Evolutionary conservation across 345 rosid genomes (phyloP), one percentile per base, ranked within the genome.

Genomic region (Conringia planisiliqua): DNA sequence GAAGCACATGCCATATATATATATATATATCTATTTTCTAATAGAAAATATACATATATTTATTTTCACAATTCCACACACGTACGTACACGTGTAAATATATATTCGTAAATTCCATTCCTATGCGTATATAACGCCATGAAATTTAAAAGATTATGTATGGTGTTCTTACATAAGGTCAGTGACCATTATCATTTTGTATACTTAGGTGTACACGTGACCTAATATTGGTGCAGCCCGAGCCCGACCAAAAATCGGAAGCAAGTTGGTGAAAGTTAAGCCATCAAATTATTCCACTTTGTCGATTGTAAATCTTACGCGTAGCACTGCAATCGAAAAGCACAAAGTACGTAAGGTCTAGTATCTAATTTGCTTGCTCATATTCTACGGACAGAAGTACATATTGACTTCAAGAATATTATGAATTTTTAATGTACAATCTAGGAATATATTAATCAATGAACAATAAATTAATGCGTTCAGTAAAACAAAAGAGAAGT

Each of bases 191-290:
- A 7, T 44, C 22, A 50, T 26, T 54, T 52, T 18, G 39, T 51
- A 33, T n/a, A 54, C 62, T 56, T 72, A 58, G 72, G 71, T 58
- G 58, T 67, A 68, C 79, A 65, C 61, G 35, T 79, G 70, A 82
- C 82, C 78, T 79, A 79, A 76, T 72, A 29, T 68, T 55, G 54
- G 40, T 42, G 72, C 72, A 73, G 38, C 12, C 50, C 42, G 69
- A 73, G 38, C 12, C 50, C 42, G 69, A 76, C 64, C 65, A 78
- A 73, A 76, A 62, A 17, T 62, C 33, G 33, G 38, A 17, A 43
- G 14, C 27, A 30, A 75, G 32, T 51, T 51, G 92, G 82, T 89
- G 85, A 81, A 58, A 78, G 85, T 88, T 89, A 79, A 88, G 96
- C 87, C 73, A 92, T 81, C 92, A 69, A 84, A 82, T 43, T 81